Percentiles rank a stretch among this genome's conserved stretches.
phyloP scores from a whole-genome alignment of 2,329 filamentous ascomycete genomes.

The Cladosporium sp. region DNA sequence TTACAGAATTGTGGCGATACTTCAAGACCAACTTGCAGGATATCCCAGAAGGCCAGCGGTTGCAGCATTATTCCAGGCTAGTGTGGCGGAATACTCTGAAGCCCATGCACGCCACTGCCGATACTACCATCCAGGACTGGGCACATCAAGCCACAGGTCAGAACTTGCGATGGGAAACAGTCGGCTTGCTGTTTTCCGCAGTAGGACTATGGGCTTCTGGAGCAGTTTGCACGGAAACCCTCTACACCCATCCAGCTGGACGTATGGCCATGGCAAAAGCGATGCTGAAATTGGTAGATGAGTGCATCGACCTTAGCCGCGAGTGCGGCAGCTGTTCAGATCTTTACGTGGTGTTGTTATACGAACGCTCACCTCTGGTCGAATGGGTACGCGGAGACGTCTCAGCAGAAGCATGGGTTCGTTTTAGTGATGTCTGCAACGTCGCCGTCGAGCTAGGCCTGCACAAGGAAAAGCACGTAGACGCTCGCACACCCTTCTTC shows the following conservation, averaged over 20 bases:
- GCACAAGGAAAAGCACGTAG: slow-evolving; percentile 30
- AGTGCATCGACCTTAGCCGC: slow-evolving; percentile 31
- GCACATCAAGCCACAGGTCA: slow-evolving; percentile 29
- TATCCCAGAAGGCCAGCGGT: not conserved
- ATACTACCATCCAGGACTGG: slow-evolving; percentile 29
- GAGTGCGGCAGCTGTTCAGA: slow-evolving; percentile 32
- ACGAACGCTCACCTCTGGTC: slow-evolving; percentile 28
- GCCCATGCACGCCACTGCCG: slow-evolving; percentile 37
- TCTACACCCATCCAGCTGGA: slow-evolving; percentile 40
- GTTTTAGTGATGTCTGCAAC: slow-evolving; percentile 31
- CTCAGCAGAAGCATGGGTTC: slow-evolving; percentile 30
- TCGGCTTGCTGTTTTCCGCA: slow-evolving; percentile 36
- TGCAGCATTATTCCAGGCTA: not conserved
- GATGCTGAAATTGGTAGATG: slow-evolving; percentile 29
- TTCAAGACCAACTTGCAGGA: not conserved
- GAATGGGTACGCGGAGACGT: slow-evolving; percentile 30
- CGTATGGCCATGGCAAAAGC: slow-evolving; percentile 46
- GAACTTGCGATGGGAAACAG: slow-evolving; percentile 40
- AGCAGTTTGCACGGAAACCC: slow-evolving; percentile 30
- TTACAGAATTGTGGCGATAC: not conserved
- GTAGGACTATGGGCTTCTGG: slow-evolving; percentile 34
- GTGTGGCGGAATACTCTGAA: slow-evolving; percentile 40
- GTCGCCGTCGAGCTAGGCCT: slow-evolving; percentile 32
- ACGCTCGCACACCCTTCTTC: slow-evolving; percentile 31
- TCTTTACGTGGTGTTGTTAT: slow-evolving; percentile 30